Evolutionary conservation across 2,329 filamentous ascomycete species (phyloP).

Genomic region (Mollisiaceae sp.): DNA sequence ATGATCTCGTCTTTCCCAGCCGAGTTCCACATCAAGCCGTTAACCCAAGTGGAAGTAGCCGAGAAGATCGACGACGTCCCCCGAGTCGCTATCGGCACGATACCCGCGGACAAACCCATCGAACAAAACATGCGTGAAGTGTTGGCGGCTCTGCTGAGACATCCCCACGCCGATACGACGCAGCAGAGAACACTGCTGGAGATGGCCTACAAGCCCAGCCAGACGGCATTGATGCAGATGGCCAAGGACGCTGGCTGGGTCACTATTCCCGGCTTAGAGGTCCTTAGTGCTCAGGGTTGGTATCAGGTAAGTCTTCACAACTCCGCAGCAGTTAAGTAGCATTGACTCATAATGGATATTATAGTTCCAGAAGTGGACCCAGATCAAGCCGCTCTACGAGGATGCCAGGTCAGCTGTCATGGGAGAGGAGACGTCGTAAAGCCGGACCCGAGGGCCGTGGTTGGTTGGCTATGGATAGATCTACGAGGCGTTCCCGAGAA

Average conservation of each 20-base stretch:
- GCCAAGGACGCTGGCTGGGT: conserved; percentile 80
- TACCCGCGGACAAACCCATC: conserved; percentile 86
- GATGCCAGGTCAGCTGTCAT: conserved; percentile 69
- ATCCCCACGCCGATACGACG: conserved; percentile 41
- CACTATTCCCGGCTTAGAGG: conserved; percentile 86
- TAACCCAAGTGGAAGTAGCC: conserved; percentile 59
- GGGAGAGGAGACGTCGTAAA: conserved; percentile 26
- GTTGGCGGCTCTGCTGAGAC: conserved; percentile 59
- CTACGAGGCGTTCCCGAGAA: background rate
- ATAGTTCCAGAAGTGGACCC: conserved; percentile 84
- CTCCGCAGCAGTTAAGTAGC: background rate
- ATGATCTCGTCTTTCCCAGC: conserved; percentile 76
- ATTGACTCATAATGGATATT: background rate
- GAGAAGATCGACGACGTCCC: conserved; percentile 59
- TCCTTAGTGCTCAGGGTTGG: conserved; percentile 85
- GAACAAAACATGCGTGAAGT: conserved; percentile 72
- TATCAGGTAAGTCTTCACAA: conserved; percentile 68
- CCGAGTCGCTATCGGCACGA: conserved; percentile 82
- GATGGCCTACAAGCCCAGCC: conserved; percentile 92
- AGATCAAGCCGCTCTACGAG: conserved; percentile 73
- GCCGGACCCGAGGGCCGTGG: background rate
- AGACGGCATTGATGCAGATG: conserved; percentile 84
- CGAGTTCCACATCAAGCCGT: conserved; percentile 71
- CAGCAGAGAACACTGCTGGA: conserved; percentile 73
- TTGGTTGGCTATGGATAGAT: background rate